These are phyloP conservation scores for Xylaria cubensis DNA, from an alignment of 495 filamentous ascomycete species.

Conservation along the genomic window DNA sequence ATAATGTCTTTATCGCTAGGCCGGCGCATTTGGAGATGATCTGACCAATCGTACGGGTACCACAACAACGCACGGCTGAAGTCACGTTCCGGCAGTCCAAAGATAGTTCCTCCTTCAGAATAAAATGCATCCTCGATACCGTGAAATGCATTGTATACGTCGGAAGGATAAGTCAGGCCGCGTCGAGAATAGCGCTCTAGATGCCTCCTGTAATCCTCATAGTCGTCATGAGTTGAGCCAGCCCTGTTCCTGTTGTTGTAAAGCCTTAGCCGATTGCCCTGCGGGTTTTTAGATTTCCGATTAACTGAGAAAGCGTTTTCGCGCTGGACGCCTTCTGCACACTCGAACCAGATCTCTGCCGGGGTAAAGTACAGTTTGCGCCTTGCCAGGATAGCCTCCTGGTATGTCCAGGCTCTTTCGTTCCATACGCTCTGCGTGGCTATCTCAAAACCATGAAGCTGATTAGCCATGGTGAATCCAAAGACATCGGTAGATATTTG, in stretches of 20 bases:
- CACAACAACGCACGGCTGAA: neutral
- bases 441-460: neutral
- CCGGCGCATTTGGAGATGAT: neutral
- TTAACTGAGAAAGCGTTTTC: neutral
- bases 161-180: neutral
- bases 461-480: neutral
- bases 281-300: neutral
- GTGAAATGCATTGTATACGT: neutral
- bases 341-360: slow-evolving; percentile 10
- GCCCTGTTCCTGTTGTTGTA: neutral
- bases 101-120: neutral
- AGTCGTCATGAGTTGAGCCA: neutral
- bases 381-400: slow-evolving; percentile 32
- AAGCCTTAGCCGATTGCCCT: neutral
- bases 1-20: neutral
- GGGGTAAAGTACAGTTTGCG: slow-evolving; percentile 10
- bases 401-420: slow-evolving; percentile 46
- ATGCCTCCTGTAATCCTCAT: neutral
- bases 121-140: neutral
- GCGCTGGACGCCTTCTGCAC: neutral
- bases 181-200: neutral
- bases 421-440: slow-evolving; percentile 38
- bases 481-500: neutral
- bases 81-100: neutral
- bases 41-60: neutral